These are phyloP conservation scores for Kluyveromyces wickerhamii DNA, from an alignment of 805 yeast species.

Conservation along the genomic window DNA sequence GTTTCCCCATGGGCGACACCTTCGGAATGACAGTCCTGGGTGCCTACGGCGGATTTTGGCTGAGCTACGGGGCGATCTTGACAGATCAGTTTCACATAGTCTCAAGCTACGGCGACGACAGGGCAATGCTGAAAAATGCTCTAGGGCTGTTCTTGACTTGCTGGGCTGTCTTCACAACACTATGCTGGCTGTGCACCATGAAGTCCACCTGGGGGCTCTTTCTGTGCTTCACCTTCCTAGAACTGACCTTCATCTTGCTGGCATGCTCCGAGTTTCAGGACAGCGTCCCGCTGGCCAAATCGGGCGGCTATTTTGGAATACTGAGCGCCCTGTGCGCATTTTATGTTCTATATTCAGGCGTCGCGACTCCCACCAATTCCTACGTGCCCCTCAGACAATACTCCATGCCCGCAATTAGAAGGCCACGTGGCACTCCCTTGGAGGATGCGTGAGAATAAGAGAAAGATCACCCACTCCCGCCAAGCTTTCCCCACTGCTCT, in stretches of 20 bases:
- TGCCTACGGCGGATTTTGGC: slow-evolving; percentile 55
- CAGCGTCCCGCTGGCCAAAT: slow-evolving; percentile 31
- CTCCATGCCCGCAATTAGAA: slow-evolving; percentile 33
- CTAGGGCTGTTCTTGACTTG: slow-evolving; percentile 44
- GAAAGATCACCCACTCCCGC: no score
- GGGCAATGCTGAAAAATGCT: slow-evolving; percentile 36
- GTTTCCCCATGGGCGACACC: slow-evolving; percentile 54
- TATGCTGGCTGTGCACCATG: slow-evolving; percentile 41
- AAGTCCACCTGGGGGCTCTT: slow-evolving; percentile 47
- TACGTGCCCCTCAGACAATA: slow-evolving; percentile 41
- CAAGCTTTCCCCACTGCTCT: no score
- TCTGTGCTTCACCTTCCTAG: slow-evolving; percentile 39
- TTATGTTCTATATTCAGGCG: slow-evolving; percentile 50
- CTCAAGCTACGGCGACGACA: slow-evolving; percentile 34
- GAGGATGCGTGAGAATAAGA: no score
- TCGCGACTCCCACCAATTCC: slow-evolving; percentile 45
- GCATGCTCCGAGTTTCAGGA: slow-evolving; percentile 38
- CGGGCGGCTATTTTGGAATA: slow-evolving; percentile 48
- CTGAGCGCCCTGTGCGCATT: slow-evolving; percentile 42
- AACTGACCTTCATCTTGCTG: slow-evolving; percentile 40
- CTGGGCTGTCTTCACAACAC: slow-evolving; percentile 49
- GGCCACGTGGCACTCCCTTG: no score
- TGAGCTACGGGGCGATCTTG: slow-evolving; percentile 50
- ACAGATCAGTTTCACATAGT: slow-evolving; percentile 46
- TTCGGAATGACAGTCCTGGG: slow-evolving; percentile 48